Evolutionary conservation across 805 yeast genomes (phyloP), one percentile per base, ranked within the genome.

Genomic region (Wickerhamomyces subpelliculosus): DNA sequence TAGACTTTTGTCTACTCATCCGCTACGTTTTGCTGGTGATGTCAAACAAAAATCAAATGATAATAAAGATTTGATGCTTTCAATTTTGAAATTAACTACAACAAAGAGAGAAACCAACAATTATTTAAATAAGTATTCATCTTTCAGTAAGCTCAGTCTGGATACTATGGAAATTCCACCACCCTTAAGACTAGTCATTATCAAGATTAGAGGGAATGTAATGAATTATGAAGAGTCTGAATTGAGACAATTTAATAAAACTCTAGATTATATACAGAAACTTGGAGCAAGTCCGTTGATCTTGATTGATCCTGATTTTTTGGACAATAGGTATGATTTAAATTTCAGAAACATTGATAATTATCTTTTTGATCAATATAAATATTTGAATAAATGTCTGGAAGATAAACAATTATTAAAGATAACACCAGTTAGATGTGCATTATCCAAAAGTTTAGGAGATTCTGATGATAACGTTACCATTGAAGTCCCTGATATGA

Each of bases 101-200:
- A 90, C 97, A 1, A 89, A 87, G 57, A 68, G 98, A 43, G 97
- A 90, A 54, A 95, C 96, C 5, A 72, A 76, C 45, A 83, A 81
- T 46, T 90, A 89, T 54, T 62, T 90, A 34, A 66, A 75, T 26
- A 84, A 81, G 53, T 90, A 89, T 54, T 61, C 70, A 2, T 72
- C 76, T 34, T 59, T 69, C n/a, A 49, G 63, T 24, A 52, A 57
- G 27, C 58, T 56, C 24, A 57, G 37, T 28, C 3, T 19, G 26
- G 58, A 31, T 40, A 25, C 51, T 45, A n/a, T n/a, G n/a, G 31
- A 45, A 34, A 11, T 70, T 60, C 38, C 43, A 63, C 21, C 62
- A 54, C 43, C 48, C 0, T 47, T 43, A 27, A 56, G 61, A 30
- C 29, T 57, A 7, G 42, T 57, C 0, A 36, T 57, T 18, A 34